Evolutionary conservation across 768 basidiomycete genomes (phyloP), one percentile per base, ranked within the genome.

Genomic region (Tulasnella sp.): DNA sequence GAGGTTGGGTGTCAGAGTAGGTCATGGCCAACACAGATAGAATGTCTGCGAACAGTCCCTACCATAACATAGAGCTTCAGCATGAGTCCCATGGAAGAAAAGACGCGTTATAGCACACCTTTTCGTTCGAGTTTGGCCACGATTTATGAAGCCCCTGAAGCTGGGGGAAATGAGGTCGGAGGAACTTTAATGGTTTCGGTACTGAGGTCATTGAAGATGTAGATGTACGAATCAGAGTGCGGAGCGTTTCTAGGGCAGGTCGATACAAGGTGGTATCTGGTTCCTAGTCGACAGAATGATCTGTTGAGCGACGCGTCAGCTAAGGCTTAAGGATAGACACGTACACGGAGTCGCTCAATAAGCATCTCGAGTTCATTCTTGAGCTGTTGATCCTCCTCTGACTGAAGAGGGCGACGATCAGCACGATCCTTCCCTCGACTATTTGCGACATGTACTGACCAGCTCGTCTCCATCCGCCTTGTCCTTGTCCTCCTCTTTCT

Each of bases 171-270:
- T 92, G 86, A 31, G 92, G 93, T 58, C 92, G 85, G 29, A 99
- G 79, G 73, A 99, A 99, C 74, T 99, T 99, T 60, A 99, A 79
- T 27, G 96, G 96, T 75, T 99, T 98, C 1, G 96, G 96, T 9
- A 99, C 94, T 22, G 92, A 93, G 10, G 96, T 99, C 94, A 99
- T 98, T 4, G 92, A 96, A 15, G 90, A 93, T 2, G 96, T 99
- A 10, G 92, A 92, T 4, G 94, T 97, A 67, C 91, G 79, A 67
- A 98, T 98, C 44, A 98, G 76, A 5, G 87, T 92, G 49, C 94
- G 81, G 9, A 99, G 78, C 2, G 91, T 91, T 74, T 99, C 94
- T 12, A 99, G 78, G 25, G 94, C 92, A 22, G 93, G 85, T 17
- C 83, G 77, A 70, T 97, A 91, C 30, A 98, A 77, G 30, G 80